Conservation (phyloP, 2,329 filamentous ascomycete species). For the Aureobasidium sp. region DNA sequence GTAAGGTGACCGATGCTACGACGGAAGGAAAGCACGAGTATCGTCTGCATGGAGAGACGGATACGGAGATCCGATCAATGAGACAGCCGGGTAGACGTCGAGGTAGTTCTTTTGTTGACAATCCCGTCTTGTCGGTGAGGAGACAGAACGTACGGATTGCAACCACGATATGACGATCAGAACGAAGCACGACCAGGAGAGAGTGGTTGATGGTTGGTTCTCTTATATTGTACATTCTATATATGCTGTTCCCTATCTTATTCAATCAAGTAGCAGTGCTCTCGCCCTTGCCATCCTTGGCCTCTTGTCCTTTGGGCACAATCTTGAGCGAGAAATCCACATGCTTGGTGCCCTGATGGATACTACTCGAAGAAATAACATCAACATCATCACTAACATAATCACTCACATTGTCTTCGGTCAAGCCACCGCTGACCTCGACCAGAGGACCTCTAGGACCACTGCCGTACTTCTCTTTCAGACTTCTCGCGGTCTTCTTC, state of each 20-base stretch:
- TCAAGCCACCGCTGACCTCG: constrained; percentile 88
- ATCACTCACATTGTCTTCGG: constrained; percentile 68
- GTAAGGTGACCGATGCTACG: too few species aligned
- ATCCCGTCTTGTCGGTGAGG: too few species aligned
- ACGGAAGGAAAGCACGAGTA: too few species aligned
- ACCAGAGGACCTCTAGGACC: constrained; percentile 64
- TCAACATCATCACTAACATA: constrained; percentile 84
- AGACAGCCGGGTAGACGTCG: too few species aligned
- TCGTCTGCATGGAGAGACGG: too few species aligned
- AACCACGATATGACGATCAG: too few species aligned
- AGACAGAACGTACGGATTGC: too few species aligned
- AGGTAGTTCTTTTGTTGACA: too few species aligned
- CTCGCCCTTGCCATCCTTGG: constrained; percentile 9
- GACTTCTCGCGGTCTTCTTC: constrained; percentile 59
- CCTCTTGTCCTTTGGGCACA: constrained; percentile 31
- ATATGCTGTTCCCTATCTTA: background rate
- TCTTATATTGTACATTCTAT: background rate
- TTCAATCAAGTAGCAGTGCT: background rate
- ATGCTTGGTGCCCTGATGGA: constrained; percentile 90
- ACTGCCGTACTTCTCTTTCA: constrained; percentile 70
- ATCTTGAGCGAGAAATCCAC: constrained; percentile 97
- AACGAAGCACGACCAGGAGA: too few species aligned
- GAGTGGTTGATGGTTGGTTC: too few species aligned
- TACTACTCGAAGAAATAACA: constrained; percentile 91
- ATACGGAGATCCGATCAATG: too few species aligned